A percentile compares a stretch with the other conserved stretches of the same genome.
These are phyloP conservation scores for Barbarea vulgaris DNA, from an alignment of 345 rosid species.

Conservation along the genomic window DNA sequence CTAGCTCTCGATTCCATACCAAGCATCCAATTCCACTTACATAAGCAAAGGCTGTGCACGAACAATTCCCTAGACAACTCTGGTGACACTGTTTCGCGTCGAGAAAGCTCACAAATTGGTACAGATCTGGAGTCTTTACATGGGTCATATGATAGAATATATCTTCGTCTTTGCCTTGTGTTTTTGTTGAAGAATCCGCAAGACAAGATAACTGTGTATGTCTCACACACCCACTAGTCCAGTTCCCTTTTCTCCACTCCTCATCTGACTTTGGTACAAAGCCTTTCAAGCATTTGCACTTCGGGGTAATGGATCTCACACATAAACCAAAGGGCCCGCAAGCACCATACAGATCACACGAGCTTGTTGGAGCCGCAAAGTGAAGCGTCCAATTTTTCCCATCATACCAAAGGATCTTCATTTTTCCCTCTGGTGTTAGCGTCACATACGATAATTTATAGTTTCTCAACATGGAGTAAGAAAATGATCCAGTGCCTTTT, in stretches of 20 bases:
- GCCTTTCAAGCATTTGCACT: constrained; percentile 18
- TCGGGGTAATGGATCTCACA: neutral
- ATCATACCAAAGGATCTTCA: neutral
- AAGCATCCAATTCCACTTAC: constrained; percentile 34
- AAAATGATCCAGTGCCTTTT: neutral
- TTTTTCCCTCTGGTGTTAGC: neutral
- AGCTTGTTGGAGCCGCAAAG: neutral
- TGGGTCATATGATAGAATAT: neutral
- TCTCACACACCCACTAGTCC: constrained; percentile 30
- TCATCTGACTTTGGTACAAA: constrained; percentile 23
- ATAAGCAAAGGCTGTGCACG: constrained; percentile 20
- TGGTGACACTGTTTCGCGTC: neutral
- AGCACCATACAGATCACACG: constrained; percentile 2
- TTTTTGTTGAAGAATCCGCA: neutral
- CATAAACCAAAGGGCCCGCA: constrained; percentile 26
- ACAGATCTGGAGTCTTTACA: constrained; percentile 9
- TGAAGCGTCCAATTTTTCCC: neutral
- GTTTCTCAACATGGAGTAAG: neutral
- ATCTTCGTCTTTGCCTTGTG: constrained; percentile 1
- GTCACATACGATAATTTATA: neutral
- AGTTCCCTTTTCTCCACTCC: neutral
- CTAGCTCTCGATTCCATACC: constrained; percentile 18
- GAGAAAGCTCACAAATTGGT: neutral
- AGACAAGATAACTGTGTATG: constrained; percentile 14
- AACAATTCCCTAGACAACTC: constrained; percentile 19